Conservation (phyloP, 352 stramenopile genomes). For the Pythium rhizo-oryzae region DNA sequence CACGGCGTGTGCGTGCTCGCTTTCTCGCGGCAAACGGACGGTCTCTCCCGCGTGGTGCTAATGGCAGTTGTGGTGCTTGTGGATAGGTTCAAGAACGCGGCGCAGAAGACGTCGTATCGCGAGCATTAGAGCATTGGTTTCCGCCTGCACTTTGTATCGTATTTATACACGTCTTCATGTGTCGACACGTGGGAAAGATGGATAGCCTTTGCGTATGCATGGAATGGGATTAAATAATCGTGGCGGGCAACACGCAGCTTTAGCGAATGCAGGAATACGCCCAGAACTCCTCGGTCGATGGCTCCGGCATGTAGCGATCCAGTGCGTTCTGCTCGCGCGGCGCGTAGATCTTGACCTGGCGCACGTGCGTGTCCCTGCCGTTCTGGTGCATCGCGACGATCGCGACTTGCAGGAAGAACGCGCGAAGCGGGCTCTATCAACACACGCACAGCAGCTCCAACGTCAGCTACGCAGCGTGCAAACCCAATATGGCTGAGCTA, state of each 20-base stretch:
- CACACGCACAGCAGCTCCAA: neutral
- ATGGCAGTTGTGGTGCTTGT: neutral
- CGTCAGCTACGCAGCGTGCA: neutral
- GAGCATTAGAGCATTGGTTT: neutral
- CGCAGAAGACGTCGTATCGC: constrained; percentile 35
- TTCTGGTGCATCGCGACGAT: constrained; percentile 99
- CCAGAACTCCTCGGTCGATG: constrained; percentile 70
- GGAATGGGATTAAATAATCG: constrained; percentile 4
- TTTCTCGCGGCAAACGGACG: too few species aligned
- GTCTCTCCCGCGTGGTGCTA: constrained; percentile 18
- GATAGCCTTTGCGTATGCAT: neutral
- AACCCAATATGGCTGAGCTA: too few species aligned
- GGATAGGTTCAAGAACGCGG: constrained; percentile 36
- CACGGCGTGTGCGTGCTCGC: constrained; percentile 59
- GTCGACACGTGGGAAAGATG: neutral
- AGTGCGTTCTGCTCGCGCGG: constrained; percentile 62
- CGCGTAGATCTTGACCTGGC: constrained; percentile 93
- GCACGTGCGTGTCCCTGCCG: constrained; percentile 95
- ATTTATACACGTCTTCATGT: constrained; percentile 16
- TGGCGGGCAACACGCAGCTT: neutral
- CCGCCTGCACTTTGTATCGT: neutral
- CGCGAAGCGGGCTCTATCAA: constrained; percentile 62
- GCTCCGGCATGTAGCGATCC: constrained; percentile 53
- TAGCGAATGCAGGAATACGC: constrained; percentile 65
- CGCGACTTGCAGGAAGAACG: constrained; percentile 97